phyloP scores from a whole-genome alignment of 2,329 filamentous ascomycete genomes.

The Helotiales sp. region DNA sequence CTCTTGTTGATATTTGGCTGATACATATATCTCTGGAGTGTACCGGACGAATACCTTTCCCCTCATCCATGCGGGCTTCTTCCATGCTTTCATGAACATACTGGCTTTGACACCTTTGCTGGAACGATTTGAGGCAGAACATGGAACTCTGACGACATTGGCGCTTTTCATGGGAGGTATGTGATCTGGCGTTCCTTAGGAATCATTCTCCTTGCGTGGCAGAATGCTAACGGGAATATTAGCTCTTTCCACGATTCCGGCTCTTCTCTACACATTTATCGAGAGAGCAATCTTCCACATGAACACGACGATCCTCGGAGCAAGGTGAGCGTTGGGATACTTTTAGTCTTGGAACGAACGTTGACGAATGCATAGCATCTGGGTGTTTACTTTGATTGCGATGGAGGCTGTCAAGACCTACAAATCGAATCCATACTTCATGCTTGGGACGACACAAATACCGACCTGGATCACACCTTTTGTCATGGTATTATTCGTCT shows the following conservation, averaged over 20 bases:
- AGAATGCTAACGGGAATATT: slow-evolving; percentile 26
- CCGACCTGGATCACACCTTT: slow-evolving; percentile 93
- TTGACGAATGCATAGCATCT: slow-evolving; percentile 64
- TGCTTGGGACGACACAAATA: slow-evolving; percentile 66
- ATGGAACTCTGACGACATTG: slow-evolving; percentile 87
- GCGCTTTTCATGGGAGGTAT: slow-evolving; percentile 89
- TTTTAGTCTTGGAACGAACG: not conserved
- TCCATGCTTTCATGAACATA: slow-evolving; percentile 82
- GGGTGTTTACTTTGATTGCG: slow-evolving; percentile 87
- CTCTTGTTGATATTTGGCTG: slow-evolving; percentile 7
- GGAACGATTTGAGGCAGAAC: slow-evolving; percentile 90
- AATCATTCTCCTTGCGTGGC: not conserved
- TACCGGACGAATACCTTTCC: slow-evolving; percentile 94
- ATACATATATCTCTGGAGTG: slow-evolving; percentile 57
- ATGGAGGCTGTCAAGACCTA: slow-evolving; percentile 87
- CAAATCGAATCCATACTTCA: slow-evolving; percentile 78
- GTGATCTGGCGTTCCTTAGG: slow-evolving; percentile 45
- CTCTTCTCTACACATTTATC: slow-evolving; percentile 77
- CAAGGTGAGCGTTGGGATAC: slow-evolving; percentile 65
- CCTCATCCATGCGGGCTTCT: slow-evolving; percentile 78
- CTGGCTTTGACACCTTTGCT: slow-evolving; percentile 83
- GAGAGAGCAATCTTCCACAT: slow-evolving; percentile 73
- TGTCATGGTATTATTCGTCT: slow-evolving; percentile 74
- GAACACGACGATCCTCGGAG: slow-evolving; percentile 79
- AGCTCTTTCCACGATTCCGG: slow-evolving; percentile 83